These are phyloP conservation scores for Dothidotthia symphoricarpi DNA, from an alignment of 2,329 filamentous ascomycete genomes.

Conservation along the genomic window DNA sequence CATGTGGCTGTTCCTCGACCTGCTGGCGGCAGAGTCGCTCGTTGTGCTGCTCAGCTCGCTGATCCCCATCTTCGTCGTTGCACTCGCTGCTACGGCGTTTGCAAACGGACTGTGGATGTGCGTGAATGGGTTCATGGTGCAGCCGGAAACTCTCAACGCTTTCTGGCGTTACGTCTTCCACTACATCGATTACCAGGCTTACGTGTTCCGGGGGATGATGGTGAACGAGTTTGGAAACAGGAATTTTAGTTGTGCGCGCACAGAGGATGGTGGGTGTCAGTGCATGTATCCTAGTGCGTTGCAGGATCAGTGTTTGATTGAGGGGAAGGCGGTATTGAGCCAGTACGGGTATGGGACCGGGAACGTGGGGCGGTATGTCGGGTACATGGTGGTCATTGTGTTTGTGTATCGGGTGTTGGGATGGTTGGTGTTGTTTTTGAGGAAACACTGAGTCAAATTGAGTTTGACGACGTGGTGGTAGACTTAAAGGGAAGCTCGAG, in stretches of 20 bases:
- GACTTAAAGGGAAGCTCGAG: too few relatives aligned
- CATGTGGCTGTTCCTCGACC: conserved; percentile 81
- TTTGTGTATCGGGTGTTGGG: conserved; percentile 68
- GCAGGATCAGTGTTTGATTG: conserved; percentile 64
- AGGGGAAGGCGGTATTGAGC: conserved; percentile 67
- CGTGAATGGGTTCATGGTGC: conserved; percentile 78
- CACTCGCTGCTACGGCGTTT: conserved; percentile 77
- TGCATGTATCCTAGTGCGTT: conserved; percentile 71
- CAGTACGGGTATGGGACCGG: conserved; percentile 68
- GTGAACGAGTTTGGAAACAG: conserved; percentile 75
- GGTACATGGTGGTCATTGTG: conserved; percentile 75
- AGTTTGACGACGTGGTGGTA: too few relatives aligned
- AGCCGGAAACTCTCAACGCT: conserved; percentile 67
- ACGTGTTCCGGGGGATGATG: conserved; percentile 92
- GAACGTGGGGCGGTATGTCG: conserved; percentile 66
- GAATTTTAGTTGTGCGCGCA: conserved; percentile 59
- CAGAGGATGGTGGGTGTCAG: conserved; percentile 47
- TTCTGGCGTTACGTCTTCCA: conserved; percentile 88
- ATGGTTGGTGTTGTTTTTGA: conserved; percentile 58
- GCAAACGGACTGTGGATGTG: conserved; percentile 90
- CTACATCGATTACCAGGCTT: conserved; percentile 83
- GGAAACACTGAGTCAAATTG: conserved; percentile 22
- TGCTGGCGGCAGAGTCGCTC: conserved; percentile 77
- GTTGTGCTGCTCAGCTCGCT: conserved; percentile 73
- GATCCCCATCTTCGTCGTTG: conserved; percentile 76